Conservation (phyloP, 1,284 basidiomycete species). For the Volvariella volvacea region DNA sequence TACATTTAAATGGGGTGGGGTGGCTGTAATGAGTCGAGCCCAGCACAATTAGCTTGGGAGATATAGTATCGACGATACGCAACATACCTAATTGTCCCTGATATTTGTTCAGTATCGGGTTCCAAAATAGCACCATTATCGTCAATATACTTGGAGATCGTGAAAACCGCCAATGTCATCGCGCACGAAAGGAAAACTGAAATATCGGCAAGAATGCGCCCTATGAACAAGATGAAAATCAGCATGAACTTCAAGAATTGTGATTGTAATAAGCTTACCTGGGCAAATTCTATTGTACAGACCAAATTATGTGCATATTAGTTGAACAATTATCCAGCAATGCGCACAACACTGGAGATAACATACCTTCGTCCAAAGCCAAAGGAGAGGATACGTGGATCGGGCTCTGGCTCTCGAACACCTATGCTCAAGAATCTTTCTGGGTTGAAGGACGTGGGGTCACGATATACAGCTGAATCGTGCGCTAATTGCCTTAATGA, state of each 20-base stretch:
- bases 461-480: slow-evolving; percentile 25
- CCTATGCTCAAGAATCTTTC: slow-evolving; percentile 17
- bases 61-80: too few relatives aligned
- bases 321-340: slow-evolving; percentile 13
- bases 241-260: neutral
- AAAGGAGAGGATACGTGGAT: slow-evolving; percentile 29
- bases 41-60: too few relatives aligned
- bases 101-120: slow-evolving; percentile 30
- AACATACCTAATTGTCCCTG: slow-evolving; percentile 33
- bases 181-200: slow-evolving; percentile 37
- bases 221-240: neutral
- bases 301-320: slow-evolving; percentile 14
- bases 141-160: slow-evolving; percentile 20
- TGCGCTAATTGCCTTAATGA: slow-evolving; percentile 28
- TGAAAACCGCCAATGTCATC: slow-evolving; percentile 34
- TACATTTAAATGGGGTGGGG: slow-evolving; percentile 3
- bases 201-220: slow-evolving; percentile 34
- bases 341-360: slow-evolving; percentile 18
- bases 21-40: slow-evolving; percentile 1
- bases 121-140: slow-evolving; percentile 22
- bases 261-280: slow-evolving; percentile 10
- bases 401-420: slow-evolving; percentile 20
- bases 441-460: slow-evolving; percentile 21
- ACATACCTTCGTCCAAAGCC: slow-evolving; percentile 32
- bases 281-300: slow-evolving; percentile 23